Percentiles rank a stretch among this genome's conserved stretches.
These are phyloP conservation scores for Colletotrichum orchidophilum DNA, from an alignment of 2,329 filamentous ascomycete genomes.

Conservation along the genomic window DNA sequence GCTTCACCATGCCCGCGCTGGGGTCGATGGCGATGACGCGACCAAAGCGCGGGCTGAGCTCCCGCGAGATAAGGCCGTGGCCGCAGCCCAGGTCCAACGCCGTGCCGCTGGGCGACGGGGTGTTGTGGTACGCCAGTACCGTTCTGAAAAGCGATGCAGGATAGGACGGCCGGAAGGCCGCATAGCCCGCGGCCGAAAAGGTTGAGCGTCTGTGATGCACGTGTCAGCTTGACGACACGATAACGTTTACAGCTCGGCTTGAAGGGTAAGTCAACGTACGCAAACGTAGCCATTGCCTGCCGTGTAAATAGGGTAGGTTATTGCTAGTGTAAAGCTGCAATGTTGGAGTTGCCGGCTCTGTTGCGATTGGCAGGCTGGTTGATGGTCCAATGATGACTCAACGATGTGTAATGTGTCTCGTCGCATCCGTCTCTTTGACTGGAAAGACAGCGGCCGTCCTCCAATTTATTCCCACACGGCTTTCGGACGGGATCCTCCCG, in stretches of 20 bases:
- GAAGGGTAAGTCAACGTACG: slow-evolving; percentile 44
- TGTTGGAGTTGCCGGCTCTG: not conserved
- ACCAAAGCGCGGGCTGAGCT: slow-evolving; percentile 62
- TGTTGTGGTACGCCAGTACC: slow-evolving; percentile 63
- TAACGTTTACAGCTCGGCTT: not conserved
- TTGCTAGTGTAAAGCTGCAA: not conserved
- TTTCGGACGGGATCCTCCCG: not conserved
- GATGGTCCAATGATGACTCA: not conserved
- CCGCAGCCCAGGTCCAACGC: slow-evolving; percentile 71
- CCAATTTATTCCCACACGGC: slow-evolving; percentile 1
- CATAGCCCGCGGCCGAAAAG: slow-evolving; percentile 67
- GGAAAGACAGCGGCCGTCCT: not conserved
- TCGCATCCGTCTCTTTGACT: not conserved
- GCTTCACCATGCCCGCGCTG: slow-evolving; percentile 64
- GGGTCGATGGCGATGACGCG: slow-evolving; percentile 65
- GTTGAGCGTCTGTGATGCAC: slow-evolving; percentile 56
- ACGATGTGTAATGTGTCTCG: not conserved
- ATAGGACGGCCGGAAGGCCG: slow-evolving; percentile 68
- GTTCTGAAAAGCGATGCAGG: slow-evolving; percentile 62
- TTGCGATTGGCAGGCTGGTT: not conserved
- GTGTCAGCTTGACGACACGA: not conserved
- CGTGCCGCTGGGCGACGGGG: slow-evolving; percentile 40
- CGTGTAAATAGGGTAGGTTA: not conserved
- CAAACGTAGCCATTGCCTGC: slow-evolving; percentile 57
- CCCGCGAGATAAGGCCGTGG: slow-evolving; percentile 65